phyloP scores from a whole-genome alignment of 768 basidiomycete species.

The Mycena polygramma region DNA sequence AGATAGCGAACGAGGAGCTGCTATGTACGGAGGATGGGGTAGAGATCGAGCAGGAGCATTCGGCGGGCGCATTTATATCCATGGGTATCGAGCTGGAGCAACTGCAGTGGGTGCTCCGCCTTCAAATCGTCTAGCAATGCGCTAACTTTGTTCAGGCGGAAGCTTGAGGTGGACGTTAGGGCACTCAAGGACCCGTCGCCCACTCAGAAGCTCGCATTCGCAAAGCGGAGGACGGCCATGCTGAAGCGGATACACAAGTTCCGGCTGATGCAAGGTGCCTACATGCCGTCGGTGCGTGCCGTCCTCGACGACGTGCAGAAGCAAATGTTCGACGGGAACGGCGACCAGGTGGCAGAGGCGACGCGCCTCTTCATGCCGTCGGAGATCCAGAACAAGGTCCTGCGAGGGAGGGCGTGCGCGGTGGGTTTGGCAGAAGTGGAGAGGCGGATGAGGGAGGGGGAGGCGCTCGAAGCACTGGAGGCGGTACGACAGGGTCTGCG shows the following conservation, averaged over 20 bases:
- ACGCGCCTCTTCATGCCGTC: no score
- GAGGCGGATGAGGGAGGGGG: no score
- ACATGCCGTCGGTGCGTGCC: conserved; percentile 7
- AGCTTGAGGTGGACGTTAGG: not conserved
- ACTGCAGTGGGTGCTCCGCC: not conserved
- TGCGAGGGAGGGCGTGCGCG: no score
- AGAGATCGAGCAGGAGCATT: not conserved
- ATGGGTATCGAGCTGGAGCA: not conserved
- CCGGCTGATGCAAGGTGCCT: not conserved
- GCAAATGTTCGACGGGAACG: not conserved
- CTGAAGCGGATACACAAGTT: conserved; percentile 19
- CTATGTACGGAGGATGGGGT: not conserved
- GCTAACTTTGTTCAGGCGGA: not conserved
- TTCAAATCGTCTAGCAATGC: no score
- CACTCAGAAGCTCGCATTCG: not conserved
- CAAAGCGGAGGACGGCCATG: not conserved
- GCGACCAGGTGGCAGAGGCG: no score
- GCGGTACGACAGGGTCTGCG: no score
- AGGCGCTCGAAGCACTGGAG: no score
- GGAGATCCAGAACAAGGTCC: no score
- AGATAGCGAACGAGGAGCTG: not conserved
- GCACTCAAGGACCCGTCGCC: not conserved
- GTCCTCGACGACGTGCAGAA: not conserved
- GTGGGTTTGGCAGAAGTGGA: no score
- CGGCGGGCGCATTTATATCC: not conserved